Conservation (phyloP, 2,329 filamentous ascomycete species). For the Colletotrichum sp. region DNA sequence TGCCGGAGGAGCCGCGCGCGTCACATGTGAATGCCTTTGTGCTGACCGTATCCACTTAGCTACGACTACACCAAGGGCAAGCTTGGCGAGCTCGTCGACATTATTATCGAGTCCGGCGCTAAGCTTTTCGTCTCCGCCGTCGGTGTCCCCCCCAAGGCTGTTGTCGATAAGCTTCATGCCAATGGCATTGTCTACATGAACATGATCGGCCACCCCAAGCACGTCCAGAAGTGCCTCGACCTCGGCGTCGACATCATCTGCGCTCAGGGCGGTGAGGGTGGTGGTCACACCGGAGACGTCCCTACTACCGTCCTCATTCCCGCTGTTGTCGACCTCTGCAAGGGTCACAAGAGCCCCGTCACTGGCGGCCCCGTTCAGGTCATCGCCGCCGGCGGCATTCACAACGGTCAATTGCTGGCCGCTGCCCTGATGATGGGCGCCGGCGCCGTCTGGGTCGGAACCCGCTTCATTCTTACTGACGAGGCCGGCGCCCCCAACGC, state of each 20-base stretch:
- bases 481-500: slow-evolving; percentile 93
- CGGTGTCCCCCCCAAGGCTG: slow-evolving; percentile 85
- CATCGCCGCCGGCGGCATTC: slow-evolving; percentile 91
- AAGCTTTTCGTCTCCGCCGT: slow-evolving; percentile 97
- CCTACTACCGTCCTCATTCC: slow-evolving; percentile 93
- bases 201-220: slow-evolving; percentile 99
- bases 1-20: not conserved
- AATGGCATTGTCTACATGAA: slow-evolving; percentile 96
- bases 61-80: slow-evolving; percentile 99
- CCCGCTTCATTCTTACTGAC: slow-evolving; percentile 90
- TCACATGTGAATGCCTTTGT: not conserved
- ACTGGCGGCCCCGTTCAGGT: slow-evolving; percentile 90
- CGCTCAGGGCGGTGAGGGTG: slow-evolving; percentile 96
- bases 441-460: slow-evolving; percentile 93
- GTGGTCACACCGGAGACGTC: slow-evolving; percentile 94
- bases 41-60: slow-evolving; percentile 53
- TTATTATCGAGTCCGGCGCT: slow-evolving; percentile 90
- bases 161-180: slow-evolving; percentile 90
- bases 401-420: slow-evolving; percentile 89
- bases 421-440: slow-evolving; percentile 93
- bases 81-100: slow-evolving; percentile 86
- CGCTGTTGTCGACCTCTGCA: slow-evolving; percentile 81
- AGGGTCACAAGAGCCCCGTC: slow-evolving; percentile 83
- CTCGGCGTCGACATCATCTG: slow-evolving; percentile 96
- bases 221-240: slow-evolving; percentile 94